A percentile compares a stretch with the other conserved stretches of the same genome.
Conservation (phyloP, 1,139 yeast genomes). For the Saccharomyces hybrid region DNA sequence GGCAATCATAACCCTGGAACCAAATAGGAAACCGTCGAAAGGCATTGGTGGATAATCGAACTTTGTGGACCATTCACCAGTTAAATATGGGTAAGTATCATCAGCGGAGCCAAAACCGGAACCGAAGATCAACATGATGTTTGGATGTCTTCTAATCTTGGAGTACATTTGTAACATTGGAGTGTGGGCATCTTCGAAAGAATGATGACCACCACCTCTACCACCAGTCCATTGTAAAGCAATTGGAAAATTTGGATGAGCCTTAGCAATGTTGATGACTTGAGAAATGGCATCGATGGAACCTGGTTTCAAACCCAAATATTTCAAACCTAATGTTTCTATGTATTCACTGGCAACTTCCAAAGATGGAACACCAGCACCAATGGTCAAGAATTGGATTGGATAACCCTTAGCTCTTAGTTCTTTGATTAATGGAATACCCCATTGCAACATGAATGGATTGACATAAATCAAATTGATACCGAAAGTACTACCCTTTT, state of each 20-base stretch:
- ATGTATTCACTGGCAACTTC: conserved; percentile 97
- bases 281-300: conserved; percentile 87
- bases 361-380: conserved; percentile 98
- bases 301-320: conserved; percentile 96
- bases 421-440: conserved; percentile 87
- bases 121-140: conserved; percentile 89
- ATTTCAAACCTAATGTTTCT: conserved; percentile 84
- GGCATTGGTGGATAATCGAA: conserved; percentile 98
- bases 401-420: conserved; percentile 91
- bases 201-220: conserved; percentile 99
- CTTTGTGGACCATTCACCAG: conserved; percentile 87
- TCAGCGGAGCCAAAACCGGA: conserved; percentile 97
- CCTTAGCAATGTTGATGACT: conserved; percentile 84
- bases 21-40: conserved; percentile 92
- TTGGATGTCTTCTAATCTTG: conserved; percentile 84
- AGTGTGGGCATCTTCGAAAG: conserved; percentile 97
- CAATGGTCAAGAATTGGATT: conserved; percentile 89
- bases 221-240: conserved; percentile 99
- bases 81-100: conserved; percentile 93
- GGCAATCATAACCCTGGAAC: conserved; percentile 96
- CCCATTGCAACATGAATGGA: conserved; percentile 98
- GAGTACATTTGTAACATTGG: conserved; percentile 94
- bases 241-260: conserved; percentile 93
- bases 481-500: conserved; percentile 86
- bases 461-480: conserved; percentile 89